phyloP scores from a whole-genome alignment of 305 asterid species.

The Fraxinus nigra region DNA sequence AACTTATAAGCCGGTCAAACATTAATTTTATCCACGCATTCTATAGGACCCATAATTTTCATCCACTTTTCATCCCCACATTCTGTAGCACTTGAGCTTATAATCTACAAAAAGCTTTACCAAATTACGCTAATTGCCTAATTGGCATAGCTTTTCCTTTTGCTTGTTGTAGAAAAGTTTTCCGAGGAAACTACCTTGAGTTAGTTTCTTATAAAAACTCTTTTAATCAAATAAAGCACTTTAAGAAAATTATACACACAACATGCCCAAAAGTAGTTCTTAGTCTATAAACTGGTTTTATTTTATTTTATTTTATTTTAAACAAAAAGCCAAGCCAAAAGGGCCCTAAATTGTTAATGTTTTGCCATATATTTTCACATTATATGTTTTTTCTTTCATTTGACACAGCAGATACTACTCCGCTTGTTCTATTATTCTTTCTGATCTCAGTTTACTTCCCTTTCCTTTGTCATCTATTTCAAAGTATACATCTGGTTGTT shows the following conservation, averaged over 20 bases:
- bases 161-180: background rate
- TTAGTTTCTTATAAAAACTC: background rate
- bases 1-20: background rate
- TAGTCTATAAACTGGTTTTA: background rate
- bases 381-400: constrained; percentile 11
- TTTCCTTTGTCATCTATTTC: constrained; percentile 1
- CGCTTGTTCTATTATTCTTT: constrained; percentile 2
- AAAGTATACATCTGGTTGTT: constrained; percentile 14
- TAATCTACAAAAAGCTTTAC: background rate
- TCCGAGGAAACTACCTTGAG: background rate
- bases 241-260: background rate
- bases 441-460: background rate
- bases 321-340: background rate
- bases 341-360: background rate
- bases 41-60: background rate
- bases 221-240: background rate
- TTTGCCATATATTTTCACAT: background rate
- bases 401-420: constrained; percentile 1
- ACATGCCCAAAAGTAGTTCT: background rate
- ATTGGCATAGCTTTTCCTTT: background rate
- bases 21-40: background rate
- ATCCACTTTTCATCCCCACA: background rate
- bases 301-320: too few relatives aligned
- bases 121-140: background rate
- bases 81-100: background rate